These are phyloP conservation scores for Boletus sp. DNA, from an alignment of 768 basidiomycete species.

Conservation along the genomic window DNA sequence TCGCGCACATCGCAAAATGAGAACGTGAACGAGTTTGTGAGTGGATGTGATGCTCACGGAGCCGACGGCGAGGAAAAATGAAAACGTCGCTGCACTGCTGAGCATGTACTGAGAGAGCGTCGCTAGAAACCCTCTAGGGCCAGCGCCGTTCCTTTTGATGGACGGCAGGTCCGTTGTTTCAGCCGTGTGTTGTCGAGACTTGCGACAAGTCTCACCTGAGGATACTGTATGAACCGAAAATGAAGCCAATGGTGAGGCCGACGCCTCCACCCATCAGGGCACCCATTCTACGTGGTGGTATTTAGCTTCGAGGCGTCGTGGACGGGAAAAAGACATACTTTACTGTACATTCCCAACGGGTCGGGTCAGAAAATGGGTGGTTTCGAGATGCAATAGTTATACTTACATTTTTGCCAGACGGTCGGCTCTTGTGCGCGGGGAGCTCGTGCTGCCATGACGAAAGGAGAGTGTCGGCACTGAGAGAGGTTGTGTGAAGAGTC, in stretches of 20 bases:
- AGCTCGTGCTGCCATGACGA: constrained; percentile 33
- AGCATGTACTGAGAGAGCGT: constrained; percentile 99
- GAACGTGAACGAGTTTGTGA: background rate
- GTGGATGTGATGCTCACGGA: constrained; percentile 53
- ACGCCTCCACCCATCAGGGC: constrained; percentile 92
- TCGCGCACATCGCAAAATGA: background rate
- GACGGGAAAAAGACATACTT: constrained; percentile 44
- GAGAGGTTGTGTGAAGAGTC: no score
- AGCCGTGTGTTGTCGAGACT: background rate
- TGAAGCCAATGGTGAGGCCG: constrained; percentile 94
- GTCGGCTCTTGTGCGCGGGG: constrained; percentile 52
- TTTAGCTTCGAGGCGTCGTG: constrained; percentile 5
- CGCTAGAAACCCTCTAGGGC: constrained; percentile 84
- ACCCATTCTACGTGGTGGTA: constrained; percentile 63
- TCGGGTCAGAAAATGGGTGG: constrained; percentile 12
- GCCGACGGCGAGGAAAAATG: constrained; percentile 94
- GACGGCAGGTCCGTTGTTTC: background rate
- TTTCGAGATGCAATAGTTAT: background rate
- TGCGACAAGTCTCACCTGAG: constrained; percentile 58
- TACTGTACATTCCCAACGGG: constrained; percentile 38
- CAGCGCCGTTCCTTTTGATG: constrained; percentile 72
- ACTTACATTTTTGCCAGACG: constrained; percentile 75
- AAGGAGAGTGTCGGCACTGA: no score
- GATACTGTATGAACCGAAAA: constrained; percentile 93
- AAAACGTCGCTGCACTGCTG: constrained; percentile 95